Base-by-base conservation (phyloP, 192 early-diverging fungal species). In the Coemansia sp. region DNA sequence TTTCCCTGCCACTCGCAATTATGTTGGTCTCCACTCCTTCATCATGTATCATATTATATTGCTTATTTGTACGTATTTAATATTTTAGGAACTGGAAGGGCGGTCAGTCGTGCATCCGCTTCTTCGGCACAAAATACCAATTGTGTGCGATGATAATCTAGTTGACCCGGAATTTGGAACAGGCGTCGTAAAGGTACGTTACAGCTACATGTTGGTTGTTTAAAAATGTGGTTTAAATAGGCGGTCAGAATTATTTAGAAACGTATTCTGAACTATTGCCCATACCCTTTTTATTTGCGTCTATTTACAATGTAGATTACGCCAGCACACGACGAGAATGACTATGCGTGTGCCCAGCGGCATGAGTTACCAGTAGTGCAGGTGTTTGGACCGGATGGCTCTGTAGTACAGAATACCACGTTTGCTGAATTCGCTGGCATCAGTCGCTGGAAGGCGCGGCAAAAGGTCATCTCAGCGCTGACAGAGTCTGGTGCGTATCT, bases 151-250 rank as follows among this genome's bases (percentile, higher is more conserved):
- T 59, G 86, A 91, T 48, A 77, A 83, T 6, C 82, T 96, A 28
- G 93, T 92, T 5, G 89, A 97, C 69, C 88, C 88, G 66, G 86
- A 84, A 12, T 97, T 95, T 76, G 96, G 95, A 60, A 95, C 96
- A 7, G 96, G 96, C 48, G 93, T 88, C 32, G 96, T 98, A 46
- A 98, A 98, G 73, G 88, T 88, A 83, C n/a, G 31, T 9, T 4
- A 32, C 31, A 4, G 31, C 31, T 9, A 6, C 31, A 32, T 38
- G 35, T 38, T 38, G 35, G 12, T 16, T 10, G 35, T 38, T 38
- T 38, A 16, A 38, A 38, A 38, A n/a, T n/a, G 35, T 10, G 35
- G n/a, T 38, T 38, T 16, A 38, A 38, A 38, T 3, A 38, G 11
- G 35, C 35, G n/a, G n/a, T n/a, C n/a, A n/a, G n/a, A n/a, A n/a